Percentiles rank a stretch among this genome's conserved stretches.
phyloP scores from a whole-genome alignment of 2,329 filamentous ascomycete species.

The Cryphonectria naterciae region DNA sequence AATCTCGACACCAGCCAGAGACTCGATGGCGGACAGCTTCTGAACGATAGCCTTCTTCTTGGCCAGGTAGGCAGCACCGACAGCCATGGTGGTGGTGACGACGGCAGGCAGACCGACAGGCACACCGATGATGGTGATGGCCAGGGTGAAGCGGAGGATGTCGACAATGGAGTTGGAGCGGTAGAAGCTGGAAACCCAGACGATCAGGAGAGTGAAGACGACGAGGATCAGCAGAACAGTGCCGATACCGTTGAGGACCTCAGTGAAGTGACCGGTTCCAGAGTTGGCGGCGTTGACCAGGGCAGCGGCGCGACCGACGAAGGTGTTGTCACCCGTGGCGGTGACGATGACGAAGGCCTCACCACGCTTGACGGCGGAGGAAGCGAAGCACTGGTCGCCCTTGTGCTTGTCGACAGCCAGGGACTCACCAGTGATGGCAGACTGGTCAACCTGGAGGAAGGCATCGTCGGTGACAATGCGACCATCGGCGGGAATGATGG shows the following conservation, averaged over 20 bases:
- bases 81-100: conserved; percentile 93
- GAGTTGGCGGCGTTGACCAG: conserved; percentile 77
- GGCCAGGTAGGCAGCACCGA: conserved; percentile 87
- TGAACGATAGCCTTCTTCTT: conserved; percentile 94
- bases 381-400: conserved; percentile 80
- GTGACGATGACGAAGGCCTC: conserved; percentile 83
- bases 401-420: conserved; percentile 88
- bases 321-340: conserved; percentile 85
- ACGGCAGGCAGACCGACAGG: conserved; percentile 92
- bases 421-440: conserved; percentile 88
- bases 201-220: conserved; percentile 76
- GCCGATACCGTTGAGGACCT: conserved; percentile 86
- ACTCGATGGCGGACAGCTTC: conserved; percentile 91
- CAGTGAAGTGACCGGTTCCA: conserved; percentile 85
- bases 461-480: conserved; percentile 82
- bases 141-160: conserved; percentile 84
- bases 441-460: conserved; percentile 90
- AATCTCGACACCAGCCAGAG: conserved; percentile 88
- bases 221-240: conserved; percentile 80
- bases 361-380: conserved; percentile 88
- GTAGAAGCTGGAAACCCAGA: conserved; percentile 89
- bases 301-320: conserved; percentile 85
- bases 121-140: conserved; percentile 89
- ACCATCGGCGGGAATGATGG: conserved; percentile 88
- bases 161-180: conserved; percentile 78